A percentile compares a stretch with the other conserved stretches of the same genome.
phyloP scores from a whole-genome alignment of 148 eudicot species.

The Rhododendron simsii region DNA sequence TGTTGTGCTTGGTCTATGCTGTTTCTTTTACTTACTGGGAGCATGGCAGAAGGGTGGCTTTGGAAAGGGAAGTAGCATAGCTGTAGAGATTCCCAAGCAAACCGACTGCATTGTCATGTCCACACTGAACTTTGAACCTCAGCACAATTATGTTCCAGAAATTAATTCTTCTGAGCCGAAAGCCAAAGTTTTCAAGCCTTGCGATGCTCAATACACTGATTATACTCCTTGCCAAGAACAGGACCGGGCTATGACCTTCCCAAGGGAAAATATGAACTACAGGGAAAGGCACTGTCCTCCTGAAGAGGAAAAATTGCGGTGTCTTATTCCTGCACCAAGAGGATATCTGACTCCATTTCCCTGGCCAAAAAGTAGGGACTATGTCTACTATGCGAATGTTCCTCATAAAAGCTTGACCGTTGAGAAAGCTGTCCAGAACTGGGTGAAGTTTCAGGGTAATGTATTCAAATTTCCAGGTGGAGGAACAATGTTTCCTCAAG shows the following conservation, averaged over 20 bases:
- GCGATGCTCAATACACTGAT: constrained; percentile 25
- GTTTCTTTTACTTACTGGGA: constrained; percentile 55
- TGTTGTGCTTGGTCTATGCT: constrained; percentile 48
- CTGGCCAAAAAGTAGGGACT: constrained; percentile 38
- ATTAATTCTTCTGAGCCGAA: neutral
- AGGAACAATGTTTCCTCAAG: constrained; percentile 36
- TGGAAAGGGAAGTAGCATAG: constrained; percentile 66
- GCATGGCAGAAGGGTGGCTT: constrained; percentile 67
- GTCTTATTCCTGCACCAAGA: constrained; percentile 39
- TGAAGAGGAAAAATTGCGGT: constrained; percentile 28
- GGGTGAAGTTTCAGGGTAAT: constrained; percentile 29
- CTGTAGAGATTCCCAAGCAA: constrained; percentile 40
- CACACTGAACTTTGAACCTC: constrained; percentile 46
- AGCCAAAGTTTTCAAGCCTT: constrained; percentile 20
- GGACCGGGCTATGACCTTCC: constrained; percentile 34
- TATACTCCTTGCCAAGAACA: constrained; percentile 49
- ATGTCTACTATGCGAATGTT: constrained; percentile 34
- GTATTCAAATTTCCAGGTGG: constrained; percentile 35
- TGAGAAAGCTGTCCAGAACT: constrained; percentile 34
- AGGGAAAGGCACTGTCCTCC: constrained; percentile 42
- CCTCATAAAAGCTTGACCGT: constrained; percentile 37
- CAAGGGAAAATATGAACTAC: constrained; percentile 32
- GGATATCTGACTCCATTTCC: constrained; percentile 32
- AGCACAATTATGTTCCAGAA: constrained; percentile 29
- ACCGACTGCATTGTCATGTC: constrained; percentile 46